Conservation (phyloP, 1,284 basidiomycete genomes). For the Trichosporon sp. region DNA sequence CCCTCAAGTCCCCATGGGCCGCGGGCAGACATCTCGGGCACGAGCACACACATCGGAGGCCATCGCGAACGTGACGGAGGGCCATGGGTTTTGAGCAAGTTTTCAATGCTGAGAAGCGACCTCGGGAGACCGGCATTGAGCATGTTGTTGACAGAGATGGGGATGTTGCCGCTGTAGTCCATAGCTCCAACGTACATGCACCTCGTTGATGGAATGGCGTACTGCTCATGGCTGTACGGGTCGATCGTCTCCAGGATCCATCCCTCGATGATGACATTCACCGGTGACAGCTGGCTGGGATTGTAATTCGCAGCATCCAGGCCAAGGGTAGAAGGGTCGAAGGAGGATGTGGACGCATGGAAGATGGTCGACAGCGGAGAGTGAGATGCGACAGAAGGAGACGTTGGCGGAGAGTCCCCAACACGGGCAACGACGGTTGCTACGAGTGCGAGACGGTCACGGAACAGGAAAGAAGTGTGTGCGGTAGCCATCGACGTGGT, state of each 20-base stretch:
- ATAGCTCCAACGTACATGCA: slow-evolving; percentile 86
- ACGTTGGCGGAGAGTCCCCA: slow-evolving; percentile 57
- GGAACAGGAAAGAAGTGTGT: slow-evolving; percentile 84
- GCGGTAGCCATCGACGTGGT: slow-evolving; percentile 59
- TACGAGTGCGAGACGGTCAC: slow-evolving; percentile 82
- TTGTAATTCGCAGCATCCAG: slow-evolving; percentile 72
- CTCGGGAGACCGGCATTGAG: slow-evolving; percentile 75
- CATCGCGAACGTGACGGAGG: slow-evolving; percentile 69
- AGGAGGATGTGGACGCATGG: slow-evolving; percentile 71
- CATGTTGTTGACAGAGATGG: slow-evolving; percentile 81
- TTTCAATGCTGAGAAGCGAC: slow-evolving; percentile 70
- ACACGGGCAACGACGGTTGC: slow-evolving; percentile 73
- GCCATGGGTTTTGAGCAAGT: slow-evolving; percentile 64
- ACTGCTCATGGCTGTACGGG: slow-evolving; percentile 93
- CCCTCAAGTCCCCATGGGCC: slow-evolving; percentile 48
- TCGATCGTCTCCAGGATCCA: slow-evolving; percentile 98
- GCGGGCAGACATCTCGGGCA: slow-evolving; percentile 39
- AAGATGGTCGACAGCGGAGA: slow-evolving; percentile 64
- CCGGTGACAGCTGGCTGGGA: slow-evolving; percentile 71
- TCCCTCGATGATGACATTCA: slow-evolving; percentile 83
- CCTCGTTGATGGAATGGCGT: slow-evolving; percentile 89
- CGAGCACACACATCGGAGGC: slow-evolving; percentile 59
- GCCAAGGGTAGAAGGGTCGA: slow-evolving; percentile 66
- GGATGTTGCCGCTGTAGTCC: slow-evolving; percentile 85
- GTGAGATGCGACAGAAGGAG: slow-evolving; percentile 55